Percentiles rank a stretch among this genome's conserved stretches.
Conservation (phyloP, 805 yeast genomes). For the Saccharomyces paradoxus region DNA sequence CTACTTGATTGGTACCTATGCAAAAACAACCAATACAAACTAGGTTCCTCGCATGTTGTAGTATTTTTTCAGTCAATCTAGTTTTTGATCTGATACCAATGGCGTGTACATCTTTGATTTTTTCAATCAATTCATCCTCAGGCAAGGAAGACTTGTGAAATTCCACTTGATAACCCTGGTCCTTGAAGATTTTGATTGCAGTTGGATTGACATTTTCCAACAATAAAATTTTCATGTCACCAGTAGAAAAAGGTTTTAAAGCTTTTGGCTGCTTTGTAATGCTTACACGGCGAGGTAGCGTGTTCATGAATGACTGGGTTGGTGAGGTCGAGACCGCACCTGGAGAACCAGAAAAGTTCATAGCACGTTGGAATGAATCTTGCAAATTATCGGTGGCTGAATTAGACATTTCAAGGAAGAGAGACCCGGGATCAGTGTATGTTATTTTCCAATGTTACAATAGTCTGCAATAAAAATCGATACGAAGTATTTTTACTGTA, state of each 20-base stretch:
- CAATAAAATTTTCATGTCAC: constrained; percentile 80
- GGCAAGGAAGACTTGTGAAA: constrained; percentile 77
- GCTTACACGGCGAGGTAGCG: constrained; percentile 35
- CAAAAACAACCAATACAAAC: constrained; percentile 93
- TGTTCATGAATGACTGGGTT: constrained; percentile 54
- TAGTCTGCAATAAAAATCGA: background rate
- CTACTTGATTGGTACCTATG: constrained; percentile 96
- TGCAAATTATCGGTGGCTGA: constrained; percentile 50
- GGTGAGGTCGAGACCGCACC: constrained; percentile 75
- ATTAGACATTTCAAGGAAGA: constrained; percentile 44
- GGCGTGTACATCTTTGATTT: constrained; percentile 84
- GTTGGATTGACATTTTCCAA: constrained; percentile 87
- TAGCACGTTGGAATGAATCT: constrained; percentile 46
- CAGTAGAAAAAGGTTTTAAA: constrained; percentile 86
- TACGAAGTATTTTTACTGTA: background rate
- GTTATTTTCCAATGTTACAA: background rate
- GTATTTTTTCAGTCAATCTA: constrained; percentile 64
- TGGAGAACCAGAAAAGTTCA: constrained; percentile 43
- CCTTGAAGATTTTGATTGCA: constrained; percentile 71
- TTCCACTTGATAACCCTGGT: constrained; percentile 93
- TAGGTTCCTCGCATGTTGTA: constrained; percentile 77
- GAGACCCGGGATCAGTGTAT: background rate
- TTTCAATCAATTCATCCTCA: constrained; percentile 87
- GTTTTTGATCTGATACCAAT: constrained; percentile 96
- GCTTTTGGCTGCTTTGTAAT: constrained; percentile 48